These are phyloP conservation scores for Ceratobasidium sp. DNA, from an alignment of 1,284 basidiomycete species.

Conservation along the genomic window DNA sequence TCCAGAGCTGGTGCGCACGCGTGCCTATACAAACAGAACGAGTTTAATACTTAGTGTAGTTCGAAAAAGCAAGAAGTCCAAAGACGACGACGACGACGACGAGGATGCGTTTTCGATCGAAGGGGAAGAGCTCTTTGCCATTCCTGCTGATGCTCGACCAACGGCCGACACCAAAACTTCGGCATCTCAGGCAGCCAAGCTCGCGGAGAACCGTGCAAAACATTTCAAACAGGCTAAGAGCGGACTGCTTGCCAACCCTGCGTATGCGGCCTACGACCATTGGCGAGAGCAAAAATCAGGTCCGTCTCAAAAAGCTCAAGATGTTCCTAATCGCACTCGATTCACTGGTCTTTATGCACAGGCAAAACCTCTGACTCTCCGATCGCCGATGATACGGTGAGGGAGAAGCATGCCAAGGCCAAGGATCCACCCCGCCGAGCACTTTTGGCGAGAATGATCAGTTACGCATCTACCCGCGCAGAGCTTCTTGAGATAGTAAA, in stretches of 20 bases:
- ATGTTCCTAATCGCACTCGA: background rate
- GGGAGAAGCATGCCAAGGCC: background rate
- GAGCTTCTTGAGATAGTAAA: slow-evolving; percentile 32
- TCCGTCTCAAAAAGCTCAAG: background rate
- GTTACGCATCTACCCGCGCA: slow-evolving; percentile 3
- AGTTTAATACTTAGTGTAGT: background rate
- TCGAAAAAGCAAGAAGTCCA: background rate
- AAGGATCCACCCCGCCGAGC: slow-evolving; percentile 11
- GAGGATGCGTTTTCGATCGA: slow-evolving; percentile 15
- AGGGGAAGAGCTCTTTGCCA: slow-evolving; percentile 17
- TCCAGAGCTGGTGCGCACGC: background rate
- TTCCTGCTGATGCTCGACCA: background rate
- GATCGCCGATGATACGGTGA: background rate
- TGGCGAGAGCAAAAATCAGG: slow-evolving; percentile 29
- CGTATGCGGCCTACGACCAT: background rate
- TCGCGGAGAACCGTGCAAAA: background rate
- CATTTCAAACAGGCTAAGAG: background rate
- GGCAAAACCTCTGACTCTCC: slow-evolving; percentile 16
- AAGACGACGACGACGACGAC: background rate
- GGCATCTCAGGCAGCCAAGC: background rate
- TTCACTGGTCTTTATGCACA: background rate
- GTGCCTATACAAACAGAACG: background rate
- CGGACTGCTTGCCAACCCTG: background rate
- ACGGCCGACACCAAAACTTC: background rate
- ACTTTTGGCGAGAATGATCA: slow-evolving; percentile 1